These are phyloP conservation scores for Suillus alpinus DNA, from an alignment of 768 basidiomycete genomes.

Conservation along the genomic window DNA sequence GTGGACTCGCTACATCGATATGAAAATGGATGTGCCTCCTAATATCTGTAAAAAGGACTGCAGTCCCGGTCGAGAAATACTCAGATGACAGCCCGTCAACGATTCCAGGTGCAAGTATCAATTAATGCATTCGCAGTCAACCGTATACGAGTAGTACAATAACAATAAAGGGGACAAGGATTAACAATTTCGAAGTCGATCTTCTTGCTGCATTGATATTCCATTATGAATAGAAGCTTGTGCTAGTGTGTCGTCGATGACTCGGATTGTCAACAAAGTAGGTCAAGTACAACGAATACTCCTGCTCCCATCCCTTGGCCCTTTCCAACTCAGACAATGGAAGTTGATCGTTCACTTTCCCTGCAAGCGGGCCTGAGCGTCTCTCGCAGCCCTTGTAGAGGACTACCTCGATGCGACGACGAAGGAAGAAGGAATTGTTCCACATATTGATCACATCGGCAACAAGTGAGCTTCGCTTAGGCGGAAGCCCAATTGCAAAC, in stretches of 20 bases:
- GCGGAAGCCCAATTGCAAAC: conserved; percentile 39
- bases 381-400: conserved; percentile 77
- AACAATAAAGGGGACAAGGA: neutral
- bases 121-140: neutral
- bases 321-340: conserved; percentile 51
- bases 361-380: conserved; percentile 59
- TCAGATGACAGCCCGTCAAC: neutral
- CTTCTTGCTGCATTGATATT: conserved; percentile 2
- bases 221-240: neutral
- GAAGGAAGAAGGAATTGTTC: conserved; percentile 73
- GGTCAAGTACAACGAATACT: conserved; percentile 60
- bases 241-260: too few species aligned
- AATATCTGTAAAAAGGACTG: neutral
- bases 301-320: conserved; percentile 56
- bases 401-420: conserved; percentile 73
- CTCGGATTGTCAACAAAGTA: too few species aligned
- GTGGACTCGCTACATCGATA: conserved; percentile 15
- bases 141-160: neutral
- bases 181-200: neutral
- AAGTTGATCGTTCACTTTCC: conserved; percentile 51
- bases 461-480: conserved; percentile 55
- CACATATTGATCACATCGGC: conserved; percentile 74
- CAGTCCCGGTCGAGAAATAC: neutral
- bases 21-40: neutral
- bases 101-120: neutral